A percentile compares a stretch with the other conserved stretches of the same genome.
Evolutionary conservation across 768 basidiomycete genomes (phyloP).

Genomic region (Hemileccinum impolitum): DNA sequence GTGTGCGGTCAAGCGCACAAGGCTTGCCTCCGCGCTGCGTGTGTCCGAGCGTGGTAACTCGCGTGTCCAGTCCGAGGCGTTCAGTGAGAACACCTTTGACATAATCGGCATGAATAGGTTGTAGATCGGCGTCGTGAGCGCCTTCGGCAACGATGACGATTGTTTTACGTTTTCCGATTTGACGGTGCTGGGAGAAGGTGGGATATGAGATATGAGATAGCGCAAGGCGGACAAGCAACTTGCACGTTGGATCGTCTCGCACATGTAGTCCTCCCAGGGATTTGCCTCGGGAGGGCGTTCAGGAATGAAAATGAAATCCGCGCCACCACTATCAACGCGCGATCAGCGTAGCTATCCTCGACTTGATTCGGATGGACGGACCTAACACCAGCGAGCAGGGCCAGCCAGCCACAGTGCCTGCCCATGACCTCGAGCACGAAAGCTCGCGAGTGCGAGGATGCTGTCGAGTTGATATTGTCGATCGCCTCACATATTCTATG

Average conservation of each 20-base stretch:
- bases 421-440: constrained; percentile 99
- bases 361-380: constrained; percentile 31
- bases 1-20: constrained; percentile 87
- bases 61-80: constrained; percentile 85
- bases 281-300: constrained; percentile 78
- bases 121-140: constrained; percentile 80
- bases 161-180: constrained; percentile 92
- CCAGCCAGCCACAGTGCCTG: constrained; percentile 99
- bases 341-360: constrained; percentile 8
- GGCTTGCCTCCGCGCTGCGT: constrained; percentile 94
- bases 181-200: constrained; percentile 64
- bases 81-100: constrained; percentile 88
- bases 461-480: constrained; percentile 97
- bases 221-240: constrained; percentile 22
- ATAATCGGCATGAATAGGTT: constrained; percentile 89
- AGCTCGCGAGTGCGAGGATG: constrained; percentile 91
- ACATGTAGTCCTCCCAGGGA: constrained; percentile 93
- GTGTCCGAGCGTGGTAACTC: constrained; percentile 96
- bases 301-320: constrained; percentile 97
- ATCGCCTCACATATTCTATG: constrained; percentile 97
- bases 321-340: constrained; percentile 59
- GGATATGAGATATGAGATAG: background rate
- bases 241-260: constrained; percentile 75
- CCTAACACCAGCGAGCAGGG: constrained; percentile 89
- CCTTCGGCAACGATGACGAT: constrained; percentile 99